Evolutionary conservation across 139 green algal species (phyloP).

Genomic region (Spirogloea muscicola): DNA sequence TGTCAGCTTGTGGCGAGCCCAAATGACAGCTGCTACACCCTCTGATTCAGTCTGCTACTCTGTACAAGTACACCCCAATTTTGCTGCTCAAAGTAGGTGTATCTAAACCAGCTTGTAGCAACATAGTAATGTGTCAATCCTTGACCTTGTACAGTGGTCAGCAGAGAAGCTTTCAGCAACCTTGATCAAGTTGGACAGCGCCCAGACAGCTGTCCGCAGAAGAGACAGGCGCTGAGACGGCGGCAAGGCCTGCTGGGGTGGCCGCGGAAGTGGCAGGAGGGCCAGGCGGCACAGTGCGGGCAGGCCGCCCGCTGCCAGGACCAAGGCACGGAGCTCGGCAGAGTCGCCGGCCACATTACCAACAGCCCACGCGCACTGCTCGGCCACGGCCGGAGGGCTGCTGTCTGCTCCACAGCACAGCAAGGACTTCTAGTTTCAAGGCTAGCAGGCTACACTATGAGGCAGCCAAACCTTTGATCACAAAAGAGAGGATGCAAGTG

Average conservation of each 20-base stretch:
- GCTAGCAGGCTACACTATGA: neutral
- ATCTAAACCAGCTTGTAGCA: too few relatives aligned
- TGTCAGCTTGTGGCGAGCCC: too few relatives aligned
- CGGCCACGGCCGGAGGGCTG: conserved; percentile 8
- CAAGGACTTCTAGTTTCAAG: neutral
- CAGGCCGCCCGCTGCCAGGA: conserved; percentile 30
- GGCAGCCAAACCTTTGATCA: conserved; percentile 1
- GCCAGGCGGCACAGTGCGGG: conserved; percentile 14
- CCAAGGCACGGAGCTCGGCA: conserved; percentile 12
- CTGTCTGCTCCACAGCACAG: conserved; percentile 7
- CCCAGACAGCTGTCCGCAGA: conserved; percentile 36
- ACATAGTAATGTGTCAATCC: too few relatives aligned
- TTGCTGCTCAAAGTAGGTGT: too few relatives aligned
- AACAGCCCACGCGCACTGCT: conserved; percentile 49
- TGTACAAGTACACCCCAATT: too few relatives aligned
- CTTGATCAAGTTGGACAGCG: conserved; percentile 45
- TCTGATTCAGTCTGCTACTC: too few relatives aligned
- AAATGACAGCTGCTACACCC: too few relatives aligned
- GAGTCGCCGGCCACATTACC: conserved; percentile 43
- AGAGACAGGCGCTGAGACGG: neutral
- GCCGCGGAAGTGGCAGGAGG: neutral
- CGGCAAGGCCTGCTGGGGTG: neutral
- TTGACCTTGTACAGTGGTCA: too few relatives aligned
- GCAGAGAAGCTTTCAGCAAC: too few relatives aligned
- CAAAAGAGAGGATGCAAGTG: neutral